Percentiles rank a stretch among this genome's conserved stretches.
These are phyloP conservation scores for Dissoconium aciculare DNA, from an alignment of 2,329 filamentous ascomycete genomes.

Conservation along the genomic window DNA sequence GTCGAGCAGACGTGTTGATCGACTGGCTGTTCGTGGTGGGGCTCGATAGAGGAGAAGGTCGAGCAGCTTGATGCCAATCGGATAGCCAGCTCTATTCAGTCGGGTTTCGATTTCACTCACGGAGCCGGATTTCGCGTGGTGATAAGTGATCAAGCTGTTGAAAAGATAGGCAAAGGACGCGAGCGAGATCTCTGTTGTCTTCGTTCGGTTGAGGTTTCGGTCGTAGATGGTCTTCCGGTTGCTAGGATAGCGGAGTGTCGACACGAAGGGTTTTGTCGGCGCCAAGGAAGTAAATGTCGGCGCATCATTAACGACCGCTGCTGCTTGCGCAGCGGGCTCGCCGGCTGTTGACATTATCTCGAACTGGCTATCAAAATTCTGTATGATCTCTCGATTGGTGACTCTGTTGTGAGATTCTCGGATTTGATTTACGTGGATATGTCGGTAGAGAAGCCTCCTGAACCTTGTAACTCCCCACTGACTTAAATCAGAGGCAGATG, in stretches of 20 bases:
- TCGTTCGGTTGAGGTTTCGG: slow-evolving; percentile 77
- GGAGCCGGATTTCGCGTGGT: slow-evolving; percentile 75
- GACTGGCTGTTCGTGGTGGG: slow-evolving; percentile 47
- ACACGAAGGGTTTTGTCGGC: slow-evolving; percentile 21
- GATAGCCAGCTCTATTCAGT: slow-evolving; percentile 49
- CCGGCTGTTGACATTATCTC: too few relatives aligned
- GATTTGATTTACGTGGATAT: too few relatives aligned
- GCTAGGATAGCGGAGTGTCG: slow-evolving; percentile 69
- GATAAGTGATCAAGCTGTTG: slow-evolving; percentile 90
- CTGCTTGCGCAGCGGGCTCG: too few relatives aligned
- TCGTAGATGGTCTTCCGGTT: slow-evolving; percentile 98
- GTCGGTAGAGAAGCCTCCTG: too few relatives aligned
- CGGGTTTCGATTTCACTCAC: slow-evolving; percentile 71
- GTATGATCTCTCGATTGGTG: too few relatives aligned
- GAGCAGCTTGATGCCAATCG: slow-evolving; percentile 83
- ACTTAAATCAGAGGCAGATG: too few relatives aligned
- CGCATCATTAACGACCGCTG: slow-evolving; percentile 10
- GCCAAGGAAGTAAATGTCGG: slow-evolving; percentile 15
- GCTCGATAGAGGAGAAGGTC: slow-evolving; percentile 86
- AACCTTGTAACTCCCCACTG: too few relatives aligned
- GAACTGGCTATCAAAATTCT: too few relatives aligned
- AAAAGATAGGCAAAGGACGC: slow-evolving; percentile 94
- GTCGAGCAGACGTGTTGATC: slow-evolving; percentile 75
- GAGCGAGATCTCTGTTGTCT: slow-evolving; percentile 77
- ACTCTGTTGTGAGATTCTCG: too few relatives aligned